Percentiles rank a stretch among this genome's conserved stretches.
These are phyloP conservation scores for Metschnikowia matae DNA, from an alignment of 805 yeast species.

Conservation along the genomic window DNA sequence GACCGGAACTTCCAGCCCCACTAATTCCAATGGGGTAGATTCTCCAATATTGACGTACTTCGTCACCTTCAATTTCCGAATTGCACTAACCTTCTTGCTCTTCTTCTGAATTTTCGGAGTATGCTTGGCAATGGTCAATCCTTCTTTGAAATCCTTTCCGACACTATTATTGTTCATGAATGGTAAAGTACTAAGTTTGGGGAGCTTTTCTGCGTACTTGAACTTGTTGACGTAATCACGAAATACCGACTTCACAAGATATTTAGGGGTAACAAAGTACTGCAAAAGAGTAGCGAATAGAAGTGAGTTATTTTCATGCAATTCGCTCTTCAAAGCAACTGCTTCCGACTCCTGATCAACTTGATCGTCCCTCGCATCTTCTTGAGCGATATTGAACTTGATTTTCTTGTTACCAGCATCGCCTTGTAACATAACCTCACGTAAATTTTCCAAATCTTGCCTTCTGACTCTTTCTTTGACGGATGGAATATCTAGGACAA, in stretches of 20 bases:
- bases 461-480: constrained; percentile 15
- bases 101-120: constrained; percentile 35
- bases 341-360: constrained; percentile 12
- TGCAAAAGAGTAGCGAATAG: constrained; percentile 69
- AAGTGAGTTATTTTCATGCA: constrained; percentile 36
- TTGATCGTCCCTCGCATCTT: constrained; percentile 22
- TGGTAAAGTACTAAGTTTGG: constrained; percentile 70
- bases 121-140: constrained; percentile 48
- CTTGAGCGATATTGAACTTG: constrained; percentile 28
- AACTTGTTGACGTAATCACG: constrained; percentile 43
- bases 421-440: constrained; percentile 20
- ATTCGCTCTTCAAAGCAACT: constrained; percentile 14
- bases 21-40: constrained; percentile 53
- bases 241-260: constrained; percentile 64
- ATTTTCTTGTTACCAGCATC: constrained; percentile 26
- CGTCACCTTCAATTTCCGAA: constrained; percentile 50
- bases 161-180: constrained; percentile 53
- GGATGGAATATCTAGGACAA: constrained; percentile 55
- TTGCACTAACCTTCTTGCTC: constrained; percentile 40
- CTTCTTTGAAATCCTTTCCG: constrained; percentile 52
- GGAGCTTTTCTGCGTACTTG: constrained; percentile 62
- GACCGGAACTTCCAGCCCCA: constrained; percentile 56
- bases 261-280: constrained; percentile 81
- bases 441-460: constrained; percentile 20
- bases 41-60: constrained; percentile 76